Base-by-base conservation (phyloP, 768 basidiomycete genomes). In the Boletus rubescentipes region DNA sequence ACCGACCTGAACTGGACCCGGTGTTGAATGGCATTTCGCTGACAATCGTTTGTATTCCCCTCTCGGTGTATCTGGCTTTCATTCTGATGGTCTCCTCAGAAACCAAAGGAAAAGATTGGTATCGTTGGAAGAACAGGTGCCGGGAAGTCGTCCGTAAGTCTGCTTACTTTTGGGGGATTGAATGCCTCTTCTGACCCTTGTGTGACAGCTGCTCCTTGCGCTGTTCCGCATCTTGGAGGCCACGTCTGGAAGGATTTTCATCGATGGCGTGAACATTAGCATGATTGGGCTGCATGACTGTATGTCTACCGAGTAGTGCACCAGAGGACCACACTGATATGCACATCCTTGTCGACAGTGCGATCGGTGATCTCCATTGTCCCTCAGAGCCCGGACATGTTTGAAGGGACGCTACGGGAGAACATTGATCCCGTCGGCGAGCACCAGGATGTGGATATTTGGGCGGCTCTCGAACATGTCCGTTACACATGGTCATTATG, bases 371-470 rank as follows among this genome's bases (percentile, higher is more conserved):
- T 95, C 53, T 88, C 89, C 3, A 95, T 95, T 64, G 91, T 94
- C 15, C 92, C 92, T 2, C 92, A 95, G 68, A 85, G 74, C 57
- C 82, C 84, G 4, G 85, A 86, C 64, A 63, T 87, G 21, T 87
- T 86, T 57, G 84, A 86, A 64, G 88, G 88, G 4, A 85, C 85
- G 0, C 70, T 93, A 14, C 81, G 92, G 50, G 85, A 93, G 60
- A 97, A 97, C 64, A 87, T 97, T 51, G 95, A 97, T 68, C 95
- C 94, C 9, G 79, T 89, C 16, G 87, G 87, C 1, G 75, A 79
- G 53, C 73, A 90, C 55, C 75, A 78, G 16, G 95, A 98, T 69
- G 79, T 72, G 2, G 87, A 91, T 55, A 91, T 98, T 23, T 98
- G 96, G 96, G 73, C 73, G 14, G 91, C 95, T 10, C 77, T 98